Base-by-base conservation (phyloP, 805 yeast species). In the Wickerhamomyces rabaulensis region DNA sequence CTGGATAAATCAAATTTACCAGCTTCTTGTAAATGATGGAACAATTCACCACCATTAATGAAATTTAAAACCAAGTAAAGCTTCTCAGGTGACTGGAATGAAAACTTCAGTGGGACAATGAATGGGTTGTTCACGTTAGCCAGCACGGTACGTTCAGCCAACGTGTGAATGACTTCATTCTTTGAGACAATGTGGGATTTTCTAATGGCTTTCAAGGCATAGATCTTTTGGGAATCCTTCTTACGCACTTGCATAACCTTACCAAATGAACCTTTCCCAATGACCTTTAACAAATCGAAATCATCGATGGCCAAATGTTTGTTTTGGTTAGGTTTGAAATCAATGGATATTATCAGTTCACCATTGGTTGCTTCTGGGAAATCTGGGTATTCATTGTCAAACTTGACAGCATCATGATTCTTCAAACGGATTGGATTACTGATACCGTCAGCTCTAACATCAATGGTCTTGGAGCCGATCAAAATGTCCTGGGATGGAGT, bases 161-260 rank as follows among this genome's bases (percentile, higher is more conserved):
- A 69, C 0, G 99, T 94, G 66, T 94, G 99, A 3, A 91, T 88
- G 21, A 94, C 97, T 68, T 94, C 99, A 69, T 89, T 81, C 62
- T 95, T 81, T 23, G 95, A 87, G 29, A 94, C 95, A 55, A 94
- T 90, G 62, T 94, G 96, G 17, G 95, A 88, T 64, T 94, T 94
- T 57, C 98, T 76, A 52, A 94, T 81, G 0, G 97, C 90, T 66
- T 94, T 94, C 62, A 94, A 72, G 2, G 99, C 99, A 65, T 94
- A 94, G 21, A 94, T 83, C 64, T 92, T 95, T 53, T 85, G 85
- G 3, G 99, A 94, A 66, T 94, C 99, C 57, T 87, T 88, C 68
- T 94, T 94, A 52, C 90, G 82, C 38, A 94, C 99, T 67, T 94
- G 99, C 98, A 94, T 94, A 45, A 94, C 99, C 68, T 94, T 94